phyloP scores from a whole-genome alignment of 257 asterid species.

The Solanum appendiculatum region DNA sequence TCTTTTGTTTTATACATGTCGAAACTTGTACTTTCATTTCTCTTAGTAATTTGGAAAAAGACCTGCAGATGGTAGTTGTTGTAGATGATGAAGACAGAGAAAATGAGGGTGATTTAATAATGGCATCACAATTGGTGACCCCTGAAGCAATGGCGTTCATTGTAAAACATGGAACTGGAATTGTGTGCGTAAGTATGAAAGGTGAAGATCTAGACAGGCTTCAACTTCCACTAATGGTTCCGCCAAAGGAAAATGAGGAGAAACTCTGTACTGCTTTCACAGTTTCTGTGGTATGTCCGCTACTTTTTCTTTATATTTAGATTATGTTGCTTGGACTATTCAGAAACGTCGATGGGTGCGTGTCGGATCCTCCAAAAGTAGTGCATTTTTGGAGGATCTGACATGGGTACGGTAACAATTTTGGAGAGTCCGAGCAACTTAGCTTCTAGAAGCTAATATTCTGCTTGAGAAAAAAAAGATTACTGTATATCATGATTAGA shows the following conservation, averaged over 20 bases:
- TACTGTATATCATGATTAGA: neutral
- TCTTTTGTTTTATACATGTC: neutral
- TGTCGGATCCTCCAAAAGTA: neutral
- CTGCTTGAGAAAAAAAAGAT: neutral
- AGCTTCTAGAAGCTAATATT: neutral
- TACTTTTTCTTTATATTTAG: neutral
- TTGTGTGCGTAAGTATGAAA: constrained; percentile 93
- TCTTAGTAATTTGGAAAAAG: neutral
- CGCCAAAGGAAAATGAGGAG: constrained; percentile 83
- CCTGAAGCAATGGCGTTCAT: constrained; percentile 97
- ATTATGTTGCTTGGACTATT: neutral
- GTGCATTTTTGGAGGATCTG: neutral
- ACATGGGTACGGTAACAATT: neutral
- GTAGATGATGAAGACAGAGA: constrained; percentile 99
- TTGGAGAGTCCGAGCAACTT: neutral
- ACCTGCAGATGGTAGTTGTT: constrained; percentile 82
- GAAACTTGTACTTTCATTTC: neutral
- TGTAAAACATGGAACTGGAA: constrained; percentile 97
- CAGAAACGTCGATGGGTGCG: neutral
- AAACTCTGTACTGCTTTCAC: constrained; percentile 91
- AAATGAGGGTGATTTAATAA: constrained; percentile 95
- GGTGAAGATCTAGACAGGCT: constrained; percentile 82
- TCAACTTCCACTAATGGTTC: constrained; percentile 89
- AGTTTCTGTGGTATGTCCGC: constrained; percentile 70
- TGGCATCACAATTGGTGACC: constrained; percentile 91